Base-by-base conservation (phyloP, 176 grass and related monocot genomes). In the Aechmea fasciata region DNA sequence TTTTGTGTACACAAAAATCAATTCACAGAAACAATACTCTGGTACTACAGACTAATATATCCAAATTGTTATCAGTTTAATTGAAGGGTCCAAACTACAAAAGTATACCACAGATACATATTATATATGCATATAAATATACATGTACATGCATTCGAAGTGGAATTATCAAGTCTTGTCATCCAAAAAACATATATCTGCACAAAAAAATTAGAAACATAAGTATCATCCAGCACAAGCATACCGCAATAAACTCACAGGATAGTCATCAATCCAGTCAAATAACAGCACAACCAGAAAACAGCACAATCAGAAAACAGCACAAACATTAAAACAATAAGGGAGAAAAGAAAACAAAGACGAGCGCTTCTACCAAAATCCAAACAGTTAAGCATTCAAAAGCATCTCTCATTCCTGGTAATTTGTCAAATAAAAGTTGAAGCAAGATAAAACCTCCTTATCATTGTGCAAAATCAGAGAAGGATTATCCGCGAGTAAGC, bases 381-480 rank as follows among this genome's bases (percentile, higher is more conserved):
- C 13, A 51, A 22, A 20, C 1, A 49, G 33, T 41, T 41, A 41
- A 41, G 33, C 3, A 41, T 41, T 41, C 33, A 6, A 41, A 41
- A 41, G 33, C 33, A 41, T 41, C 33, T 41, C 1, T 41, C 33
- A 41, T 41, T 41, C 33, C 33, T 41, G 33, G 33, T 19, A 19
- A 48, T 52, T 22, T 70, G 51, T 74, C 19, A 49, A 73, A 49
- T 19, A 22, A 20, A 62, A 23, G 23, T 41, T 33, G 20, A 71
- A 66, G 57, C 13, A 52, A 81, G 65, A 33, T 76, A 57, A 71
- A 73, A 97, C 94, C 94, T 97, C 86, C 86, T 91, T 87, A 61
- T 93, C 80, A 83, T 79, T 97, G 68, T 78, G 84, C 82, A 97
- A 72, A 61, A 77, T 68, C 52, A 97, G 76, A 74, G 79, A 76